Evolutionary conservation across 176 grass and related monocot genomes (phyloP).

Genomic region (Carex kokanica): DNA sequence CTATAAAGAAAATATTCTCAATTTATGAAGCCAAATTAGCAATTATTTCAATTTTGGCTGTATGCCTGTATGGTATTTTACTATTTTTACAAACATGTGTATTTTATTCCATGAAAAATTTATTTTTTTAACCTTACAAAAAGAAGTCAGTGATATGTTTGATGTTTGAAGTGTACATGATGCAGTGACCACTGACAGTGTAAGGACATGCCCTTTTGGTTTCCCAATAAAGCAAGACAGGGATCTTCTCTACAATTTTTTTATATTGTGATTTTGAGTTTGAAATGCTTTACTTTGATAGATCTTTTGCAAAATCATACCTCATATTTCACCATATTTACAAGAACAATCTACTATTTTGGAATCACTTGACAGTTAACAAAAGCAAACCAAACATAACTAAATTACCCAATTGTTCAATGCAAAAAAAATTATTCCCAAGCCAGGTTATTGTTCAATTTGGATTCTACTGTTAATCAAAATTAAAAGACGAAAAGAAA

Average conservation of each 20-base stretch:
- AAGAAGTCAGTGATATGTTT: neutral
- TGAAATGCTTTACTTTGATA: neutral
- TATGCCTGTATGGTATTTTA: neutral
- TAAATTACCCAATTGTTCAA: neutral
- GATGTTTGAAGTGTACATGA: neutral
- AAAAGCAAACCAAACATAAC: neutral
- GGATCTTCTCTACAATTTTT: conserved; percentile 1
- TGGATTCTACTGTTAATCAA: neutral
- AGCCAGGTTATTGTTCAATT: neutral
- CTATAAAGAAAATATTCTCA: too few relatives aligned
- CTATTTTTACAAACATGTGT: neutral
- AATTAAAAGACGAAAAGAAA: neutral
- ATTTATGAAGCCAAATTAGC: neutral
- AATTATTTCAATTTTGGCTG: neutral
- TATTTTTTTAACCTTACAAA: neutral
- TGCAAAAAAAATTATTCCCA: neutral
- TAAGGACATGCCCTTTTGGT: neutral
- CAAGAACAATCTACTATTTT: neutral
- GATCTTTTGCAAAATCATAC: neutral
- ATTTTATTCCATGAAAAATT: neutral
- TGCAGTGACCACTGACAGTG: conserved; percentile 5
- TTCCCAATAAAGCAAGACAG: neutral
- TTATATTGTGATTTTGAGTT: neutral
- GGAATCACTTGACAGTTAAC: neutral
- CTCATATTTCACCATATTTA: neutral